A percentile compares a stretch with the other conserved stretches of the same genome.
Evolutionary conservation across 176 grass and related monocot species (phyloP).

Genomic region (Cenchrus americanus): DNA sequence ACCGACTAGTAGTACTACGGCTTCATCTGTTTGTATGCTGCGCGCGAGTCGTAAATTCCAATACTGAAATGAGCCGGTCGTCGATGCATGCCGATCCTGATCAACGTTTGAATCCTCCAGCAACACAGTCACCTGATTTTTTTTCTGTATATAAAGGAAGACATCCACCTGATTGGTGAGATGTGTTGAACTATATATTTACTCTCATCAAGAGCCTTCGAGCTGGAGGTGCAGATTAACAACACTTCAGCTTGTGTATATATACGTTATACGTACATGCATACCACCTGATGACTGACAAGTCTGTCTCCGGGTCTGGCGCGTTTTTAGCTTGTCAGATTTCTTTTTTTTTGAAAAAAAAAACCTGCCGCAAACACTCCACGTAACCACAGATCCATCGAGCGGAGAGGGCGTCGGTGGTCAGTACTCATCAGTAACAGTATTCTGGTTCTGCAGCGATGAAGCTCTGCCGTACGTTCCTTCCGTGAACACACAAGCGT

Average conservation of each 20-base stretch:
- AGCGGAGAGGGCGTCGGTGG: neutral
- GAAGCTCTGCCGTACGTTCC: slow-evolving; percentile 1
- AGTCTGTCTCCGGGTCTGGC: neutral
- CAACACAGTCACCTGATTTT: too few relatives aligned
- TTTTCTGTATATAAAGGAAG: neutral
- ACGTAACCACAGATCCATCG: neutral
- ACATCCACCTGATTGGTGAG: neutral
- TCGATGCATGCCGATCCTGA: too few relatives aligned
- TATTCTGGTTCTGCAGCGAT: slow-evolving; percentile 21
- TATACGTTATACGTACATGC: too few relatives aligned
- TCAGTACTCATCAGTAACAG: neutral
- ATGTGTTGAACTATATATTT: neutral
- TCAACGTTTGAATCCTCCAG: too few relatives aligned
- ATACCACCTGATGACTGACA: too few relatives aligned
- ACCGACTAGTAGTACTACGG: too few relatives aligned
- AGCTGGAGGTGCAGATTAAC: neutral
- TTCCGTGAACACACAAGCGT: neutral
- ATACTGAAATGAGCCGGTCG: neutral
- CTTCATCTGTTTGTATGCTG: neutral
- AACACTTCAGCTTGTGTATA: too few relatives aligned
- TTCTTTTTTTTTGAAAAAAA: neutral
- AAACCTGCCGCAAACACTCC: neutral
- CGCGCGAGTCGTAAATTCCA: neutral
- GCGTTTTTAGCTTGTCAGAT: neutral
- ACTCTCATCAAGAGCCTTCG: neutral